A percentile compares a stretch with the other conserved stretches of the same genome.
These are phyloP conservation scores for Micractinium sp. DNA, from an alignment of 139 green algal species.

Conservation along the genomic window DNA sequence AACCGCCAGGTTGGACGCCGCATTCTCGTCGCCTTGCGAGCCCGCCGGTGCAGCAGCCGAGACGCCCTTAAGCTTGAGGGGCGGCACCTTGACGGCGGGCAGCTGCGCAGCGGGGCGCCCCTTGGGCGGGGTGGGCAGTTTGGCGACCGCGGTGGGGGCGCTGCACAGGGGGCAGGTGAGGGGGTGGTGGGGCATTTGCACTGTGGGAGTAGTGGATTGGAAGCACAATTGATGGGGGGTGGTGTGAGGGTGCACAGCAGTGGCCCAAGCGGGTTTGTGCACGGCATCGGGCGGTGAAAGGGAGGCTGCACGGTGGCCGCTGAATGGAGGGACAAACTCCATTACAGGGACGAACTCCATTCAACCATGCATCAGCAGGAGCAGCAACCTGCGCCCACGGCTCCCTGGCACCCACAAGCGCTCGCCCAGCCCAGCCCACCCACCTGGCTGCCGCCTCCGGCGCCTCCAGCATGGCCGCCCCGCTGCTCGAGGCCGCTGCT, in stretches of 20 bases:
- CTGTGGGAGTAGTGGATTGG: too few relatives aligned
- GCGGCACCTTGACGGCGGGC: slow-evolving; percentile 19
- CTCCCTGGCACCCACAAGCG: too few relatives aligned
- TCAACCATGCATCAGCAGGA: too few relatives aligned
- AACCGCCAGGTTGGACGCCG: not conserved
- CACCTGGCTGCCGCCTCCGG: not conserved
- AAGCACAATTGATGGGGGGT: too few relatives aligned
- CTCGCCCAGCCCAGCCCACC: not conserved
- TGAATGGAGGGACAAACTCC: not conserved
- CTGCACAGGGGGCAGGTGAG: not conserved
- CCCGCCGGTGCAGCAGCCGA: not conserved
- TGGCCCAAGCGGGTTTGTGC: not conserved
- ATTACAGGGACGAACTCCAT: too few relatives aligned
- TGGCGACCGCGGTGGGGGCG: not conserved
- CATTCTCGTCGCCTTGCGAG: slow-evolving; percentile 6
- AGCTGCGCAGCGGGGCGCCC: slow-evolving; percentile 8
- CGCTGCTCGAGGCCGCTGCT: not conserved
- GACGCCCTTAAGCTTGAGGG: slow-evolving; percentile 17
- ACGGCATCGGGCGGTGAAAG: not conserved
- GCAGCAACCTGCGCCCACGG: not conserved
- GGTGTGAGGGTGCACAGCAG: too few relatives aligned
- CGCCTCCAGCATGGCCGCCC: not conserved
- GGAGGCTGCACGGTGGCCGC: not conserved
- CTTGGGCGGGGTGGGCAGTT: slow-evolving; percentile 25
- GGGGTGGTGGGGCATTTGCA: too few relatives aligned